Base-by-base conservation (phyloP, 768 basidiomycete genomes). In the Lactifluus piperatus region DNA sequence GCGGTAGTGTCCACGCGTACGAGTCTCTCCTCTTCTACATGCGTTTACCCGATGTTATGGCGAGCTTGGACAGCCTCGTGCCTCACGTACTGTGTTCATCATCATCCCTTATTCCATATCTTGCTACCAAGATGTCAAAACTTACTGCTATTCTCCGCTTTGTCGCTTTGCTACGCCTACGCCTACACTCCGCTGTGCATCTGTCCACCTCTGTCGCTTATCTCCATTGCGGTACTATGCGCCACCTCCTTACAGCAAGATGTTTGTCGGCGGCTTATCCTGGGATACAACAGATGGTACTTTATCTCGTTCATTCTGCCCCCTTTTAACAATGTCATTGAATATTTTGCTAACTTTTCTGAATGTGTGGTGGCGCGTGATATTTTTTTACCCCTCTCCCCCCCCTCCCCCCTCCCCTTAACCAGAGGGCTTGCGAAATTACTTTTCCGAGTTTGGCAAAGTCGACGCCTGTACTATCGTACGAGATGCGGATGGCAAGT, bases 281-380 rank as follows among this genome's bases (percentile, higher is more conserved):
- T 99, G 97, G 97, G 95, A 98, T 75, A 98, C 97, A 68, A 95
- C 92, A 71, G 97, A 98, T 81, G 95, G 97, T 99, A 82, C 54
- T 48, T 56, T 46, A 65, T 66, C 56, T 68, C 70, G 67, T 65
- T 72, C 73, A 73, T 68, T 72, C 70, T 47, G 14, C 36, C 27
- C 27, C 50, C 36, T 62, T 4, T 45, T 56, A 45, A 36, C 53
- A 65, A 65, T 72, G 67, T 72, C 62, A 67, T 70, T 44, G 54
- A 67, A 58, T 66, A 63, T 65, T 66, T 64, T 67, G 64, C 74
- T 69, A 74, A 77, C 77, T 76, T 76, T n/a, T 72, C 73, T 79
- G 69, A 76, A 69, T 62, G 71, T 66, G 66, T 70, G 61, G 60
- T 32, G 63, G 68, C 64, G 63, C 73, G 66, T 60, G 58, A 60